A percentile compares a stretch with the other conserved stretches of the same genome.
Evolutionary conservation across 768 basidiomycete species (phyloP).

Genomic region (Hydnomerulius pinastri): DNA sequence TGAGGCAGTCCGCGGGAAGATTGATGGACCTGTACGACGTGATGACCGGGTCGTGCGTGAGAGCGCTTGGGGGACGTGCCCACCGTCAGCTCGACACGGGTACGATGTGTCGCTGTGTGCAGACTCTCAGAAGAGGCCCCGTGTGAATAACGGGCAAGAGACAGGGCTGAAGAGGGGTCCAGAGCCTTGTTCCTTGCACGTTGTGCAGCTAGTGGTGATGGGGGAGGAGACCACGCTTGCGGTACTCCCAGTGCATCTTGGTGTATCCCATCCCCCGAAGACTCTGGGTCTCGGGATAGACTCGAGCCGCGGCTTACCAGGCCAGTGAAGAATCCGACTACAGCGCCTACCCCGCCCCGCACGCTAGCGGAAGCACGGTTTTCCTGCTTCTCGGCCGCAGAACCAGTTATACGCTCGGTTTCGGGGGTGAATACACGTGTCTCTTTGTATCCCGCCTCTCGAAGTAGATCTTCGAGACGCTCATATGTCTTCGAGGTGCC

Average conservation of each 20-base stretch:
- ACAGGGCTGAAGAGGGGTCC: conserved; percentile 14
- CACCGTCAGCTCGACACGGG: conserved; percentile 11
- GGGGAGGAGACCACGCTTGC: conserved; percentile 21
- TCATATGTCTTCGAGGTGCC: conserved; percentile 84
- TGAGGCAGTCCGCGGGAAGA: conserved; percentile 26
- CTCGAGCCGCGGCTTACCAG: conserved; percentile 43
- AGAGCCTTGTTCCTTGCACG: conserved; percentile 10
- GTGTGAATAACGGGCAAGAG: conserved; percentile 16
- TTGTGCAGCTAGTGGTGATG: conserved; percentile 25
- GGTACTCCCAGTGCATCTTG: background rate
- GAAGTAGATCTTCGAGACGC: conserved; percentile 79
- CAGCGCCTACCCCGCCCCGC: conserved; percentile 48
- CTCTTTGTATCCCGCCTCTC: conserved; percentile 91
- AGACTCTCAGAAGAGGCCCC: conserved; percentile 25
- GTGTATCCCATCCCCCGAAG: conserved; percentile 12
- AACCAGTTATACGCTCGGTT: conserved; percentile 49
- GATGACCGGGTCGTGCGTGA: conserved; percentile 6
- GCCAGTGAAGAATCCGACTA: conserved; percentile 68
- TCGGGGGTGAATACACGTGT: conserved; percentile 89
- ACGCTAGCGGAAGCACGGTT: conserved; percentile 38
- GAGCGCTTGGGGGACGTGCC: conserved; percentile 12
- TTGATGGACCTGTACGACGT: conserved; percentile 19
- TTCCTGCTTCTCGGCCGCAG: conserved; percentile 23
- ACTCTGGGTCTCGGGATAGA: conserved; percentile 17
- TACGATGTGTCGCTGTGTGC: conserved; percentile 7